Percentiles rank a stretch among this genome's conserved stretches.
Conservation (phyloP, 1,284 basidiomycete species). For the Cutaneotrichosporon spelunceum region DNA sequence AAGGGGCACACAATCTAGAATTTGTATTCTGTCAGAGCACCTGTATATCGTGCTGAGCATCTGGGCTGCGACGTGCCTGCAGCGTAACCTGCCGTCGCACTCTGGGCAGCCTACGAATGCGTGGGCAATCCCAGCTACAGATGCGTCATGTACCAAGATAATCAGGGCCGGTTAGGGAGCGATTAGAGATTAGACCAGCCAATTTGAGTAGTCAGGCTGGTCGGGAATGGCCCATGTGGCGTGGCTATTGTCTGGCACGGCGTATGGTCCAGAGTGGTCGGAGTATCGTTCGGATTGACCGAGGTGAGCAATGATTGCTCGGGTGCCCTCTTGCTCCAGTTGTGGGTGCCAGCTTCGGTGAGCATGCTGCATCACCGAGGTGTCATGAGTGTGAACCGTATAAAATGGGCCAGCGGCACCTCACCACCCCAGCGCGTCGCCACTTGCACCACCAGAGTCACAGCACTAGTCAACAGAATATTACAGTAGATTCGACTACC, state of each 20-base stretch:
- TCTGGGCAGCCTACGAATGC: too few species aligned
- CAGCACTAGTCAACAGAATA: too few species aligned
- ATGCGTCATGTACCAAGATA: too few species aligned
- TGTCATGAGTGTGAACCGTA: too few species aligned
- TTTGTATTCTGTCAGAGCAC: too few species aligned
- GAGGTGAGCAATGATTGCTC: background rate
- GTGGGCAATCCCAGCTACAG: too few species aligned
- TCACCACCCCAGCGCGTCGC: too few species aligned
- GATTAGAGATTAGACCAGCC: background rate
- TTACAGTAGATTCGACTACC: background rate
- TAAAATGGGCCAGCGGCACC: too few species aligned
- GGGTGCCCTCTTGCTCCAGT: background rate
- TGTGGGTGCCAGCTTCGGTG: background rate
- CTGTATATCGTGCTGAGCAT: too few species aligned
- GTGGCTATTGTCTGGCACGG: background rate
- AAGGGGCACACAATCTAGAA: constrained; percentile 2
- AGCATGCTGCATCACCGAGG: background rate
- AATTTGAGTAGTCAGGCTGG: background rate
- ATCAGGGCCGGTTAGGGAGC: background rate
- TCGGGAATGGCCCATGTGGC: background rate
- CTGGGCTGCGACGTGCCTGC: too few species aligned
- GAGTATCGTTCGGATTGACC: background rate
- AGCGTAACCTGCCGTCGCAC: too few species aligned
- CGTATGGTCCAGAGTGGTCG: background rate
- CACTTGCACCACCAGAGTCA: too few species aligned